Evolutionary conservation across 2,329 filamentous ascomycete species (phyloP), one percentile per base, ranked within the genome.

Genomic region (Capronia epimyces): DNA sequence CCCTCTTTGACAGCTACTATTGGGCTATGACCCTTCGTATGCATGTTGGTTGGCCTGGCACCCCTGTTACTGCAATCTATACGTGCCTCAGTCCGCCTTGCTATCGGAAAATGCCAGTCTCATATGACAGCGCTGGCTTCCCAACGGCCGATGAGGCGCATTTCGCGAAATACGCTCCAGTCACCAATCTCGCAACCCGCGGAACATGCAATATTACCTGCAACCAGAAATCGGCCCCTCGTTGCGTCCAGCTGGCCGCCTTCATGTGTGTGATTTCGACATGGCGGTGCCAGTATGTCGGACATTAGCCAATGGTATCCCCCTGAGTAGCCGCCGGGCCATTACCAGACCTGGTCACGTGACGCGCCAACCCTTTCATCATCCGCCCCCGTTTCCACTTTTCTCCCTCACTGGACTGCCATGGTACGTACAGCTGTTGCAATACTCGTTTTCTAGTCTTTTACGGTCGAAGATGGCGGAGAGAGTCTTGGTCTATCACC

Each of bases 51-150:
- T 4, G 15, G 20, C 13, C 16, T 7, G 9, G 16, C 10, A n/a
- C 24, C 25, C 10, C 41, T 18, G 20, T 21, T 4, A 6, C 21
- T 43, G 20, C 40, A 10, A 25, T 32, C 24, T 43, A 7, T 37
- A 13, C 41, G 25, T 18, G 24, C 25, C 24, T 43, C 41, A 43
- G 41, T 31, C 15, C n/a, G 41, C 41, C 41, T 43, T 37, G 34
- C 16, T 37, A 15, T 12, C 34, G 15, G 34, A 15, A 8, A 37
- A 5, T 37, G 34, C 15, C n/a, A 37, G 13, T 37, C 13, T 5
- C 31, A 7, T n/a, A 34, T 13, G 31, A n/a, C 15, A 12, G 16
- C 20, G 34, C 15, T 20, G 15, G 34, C 34, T 20, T 20, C 34
- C 6, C 12, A 37, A 8, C 16, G 41, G 25, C 15, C n/a, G 41